phyloP scores from a whole-genome alignment of 148 eudicot genomes.

The Amaranthus cruentus region DNA sequence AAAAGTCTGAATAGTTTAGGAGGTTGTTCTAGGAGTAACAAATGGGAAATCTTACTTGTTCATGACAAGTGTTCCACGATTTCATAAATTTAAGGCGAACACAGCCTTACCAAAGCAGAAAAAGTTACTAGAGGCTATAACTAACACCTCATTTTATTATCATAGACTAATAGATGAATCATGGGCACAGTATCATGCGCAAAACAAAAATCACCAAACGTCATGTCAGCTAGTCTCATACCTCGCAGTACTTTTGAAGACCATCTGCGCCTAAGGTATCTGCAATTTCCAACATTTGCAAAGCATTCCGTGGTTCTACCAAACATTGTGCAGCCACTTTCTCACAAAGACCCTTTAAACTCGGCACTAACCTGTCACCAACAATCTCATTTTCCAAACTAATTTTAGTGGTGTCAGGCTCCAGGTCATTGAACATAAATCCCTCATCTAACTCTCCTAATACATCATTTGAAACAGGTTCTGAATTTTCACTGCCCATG shows the following conservation, averaged over 20 bases:
- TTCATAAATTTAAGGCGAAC: background rate
- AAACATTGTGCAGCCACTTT: conserved; percentile 70
- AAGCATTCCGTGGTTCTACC: conserved; percentile 83
- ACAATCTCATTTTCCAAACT: conserved; percentile 27
- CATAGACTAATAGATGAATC: background rate
- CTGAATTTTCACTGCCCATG: conserved; percentile 30
- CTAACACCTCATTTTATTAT: background rate
- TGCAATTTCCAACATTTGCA: conserved; percentile 89
- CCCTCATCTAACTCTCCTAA: conserved; percentile 67
- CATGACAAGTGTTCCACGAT: background rate
- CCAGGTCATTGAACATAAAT: conserved; percentile 56
- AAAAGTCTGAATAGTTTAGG: background rate
- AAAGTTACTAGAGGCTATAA: background rate
- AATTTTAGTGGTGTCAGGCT: conserved; percentile 26
- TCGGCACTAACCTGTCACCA: conserved; percentile 41
- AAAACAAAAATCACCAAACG: background rate
- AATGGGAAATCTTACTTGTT: background rate
- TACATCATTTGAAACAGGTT: conserved; percentile 27
- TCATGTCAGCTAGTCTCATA: conserved; percentile 15
- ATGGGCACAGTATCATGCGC: background rate
- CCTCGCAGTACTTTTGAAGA: conserved; percentile 87
- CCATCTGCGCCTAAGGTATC: conserved; percentile 84
- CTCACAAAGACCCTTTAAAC: conserved; percentile 89
- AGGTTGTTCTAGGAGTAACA: background rate
- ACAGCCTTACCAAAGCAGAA: background rate